These are phyloP conservation scores for Alternaria novae-zelandiae DNA, from an alignment of 2,329 filamentous ascomycete species.

Conservation along the genomic window DNA sequence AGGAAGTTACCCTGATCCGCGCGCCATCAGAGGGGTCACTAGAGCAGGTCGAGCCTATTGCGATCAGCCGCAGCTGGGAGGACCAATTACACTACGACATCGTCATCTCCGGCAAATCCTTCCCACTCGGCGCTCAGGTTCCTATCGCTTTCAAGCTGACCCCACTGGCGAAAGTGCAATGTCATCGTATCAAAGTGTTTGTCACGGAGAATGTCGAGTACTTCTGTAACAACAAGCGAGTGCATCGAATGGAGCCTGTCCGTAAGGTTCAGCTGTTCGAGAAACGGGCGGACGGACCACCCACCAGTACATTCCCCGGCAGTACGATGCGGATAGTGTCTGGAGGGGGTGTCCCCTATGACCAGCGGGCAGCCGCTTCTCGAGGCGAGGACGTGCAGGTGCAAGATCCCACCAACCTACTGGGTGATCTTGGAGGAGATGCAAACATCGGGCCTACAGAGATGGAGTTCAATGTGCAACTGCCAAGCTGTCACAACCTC, in stretches of 20 bases:
- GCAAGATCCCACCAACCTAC: slow-evolving; percentile 69
- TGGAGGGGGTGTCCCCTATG: slow-evolving; percentile 78
- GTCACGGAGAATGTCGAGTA: slow-evolving; percentile 92
- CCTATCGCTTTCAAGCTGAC: slow-evolving; percentile 95
- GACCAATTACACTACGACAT: slow-evolving; percentile 96
- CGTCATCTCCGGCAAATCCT: slow-evolving; percentile 93
- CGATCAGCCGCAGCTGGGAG: slow-evolving; percentile 92
- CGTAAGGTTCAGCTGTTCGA: slow-evolving; percentile 87
- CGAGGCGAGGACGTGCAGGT: slow-evolving; percentile 62
- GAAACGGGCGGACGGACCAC: slow-evolving; percentile 80
- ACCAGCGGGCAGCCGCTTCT: slow-evolving; percentile 63
- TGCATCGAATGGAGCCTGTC: slow-evolving; percentile 82
- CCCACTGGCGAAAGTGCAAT: slow-evolving; percentile 89
- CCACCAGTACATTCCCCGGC: slow-evolving; percentile 74
- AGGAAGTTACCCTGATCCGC: slow-evolving; percentile 83
- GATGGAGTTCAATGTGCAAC: slow-evolving; percentile 91
- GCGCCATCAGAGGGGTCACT: slow-evolving; percentile 86
- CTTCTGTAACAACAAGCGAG: slow-evolving; percentile 83
- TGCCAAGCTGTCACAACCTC: slow-evolving; percentile 89
- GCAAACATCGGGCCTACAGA: slow-evolving; percentile 85
- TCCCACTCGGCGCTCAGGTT: slow-evolving; percentile 84
- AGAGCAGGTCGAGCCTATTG: slow-evolving; percentile 91
- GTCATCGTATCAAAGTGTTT: slow-evolving; percentile 89
- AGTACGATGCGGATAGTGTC: slow-evolving; percentile 79
- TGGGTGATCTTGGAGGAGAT: slow-evolving; percentile 79